phyloP scores from a whole-genome alignment of 305 asterid species.

The Coffea humblotiana region DNA sequence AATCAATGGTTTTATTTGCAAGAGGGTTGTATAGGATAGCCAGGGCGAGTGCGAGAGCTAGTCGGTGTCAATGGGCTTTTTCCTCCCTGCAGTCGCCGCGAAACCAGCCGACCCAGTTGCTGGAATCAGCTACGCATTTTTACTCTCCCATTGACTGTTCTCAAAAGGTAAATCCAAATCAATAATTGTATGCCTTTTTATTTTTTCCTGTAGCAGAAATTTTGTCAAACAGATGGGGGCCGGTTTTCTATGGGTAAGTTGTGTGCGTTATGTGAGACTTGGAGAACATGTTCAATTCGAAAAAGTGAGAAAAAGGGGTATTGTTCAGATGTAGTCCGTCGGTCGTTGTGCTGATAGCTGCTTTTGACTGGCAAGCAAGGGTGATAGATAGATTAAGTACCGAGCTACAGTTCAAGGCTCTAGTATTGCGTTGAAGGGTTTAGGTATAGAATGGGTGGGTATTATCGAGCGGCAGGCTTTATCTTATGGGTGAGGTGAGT shows the following conservation, averaged over 20 bases:
- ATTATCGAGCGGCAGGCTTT: neutral
- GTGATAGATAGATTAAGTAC: neutral
- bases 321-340: neutral
- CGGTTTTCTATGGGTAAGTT: neutral
- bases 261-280: neutral
- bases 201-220: neutral
- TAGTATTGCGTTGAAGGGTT: neutral
- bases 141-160: conserved; percentile 13
- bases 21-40: conserved; percentile 14
- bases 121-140: conserved; percentile 2
- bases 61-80: conserved; percentile 7
- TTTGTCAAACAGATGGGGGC: neutral
- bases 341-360: neutral
- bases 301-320: neutral
- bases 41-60: conserved; percentile 10
- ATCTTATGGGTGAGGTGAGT: neutral
- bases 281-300: neutral
- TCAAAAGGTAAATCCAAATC: conserved; percentile 10
- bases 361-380: neutral
- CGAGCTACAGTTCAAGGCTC: neutral
- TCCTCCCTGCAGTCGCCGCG: neutral
- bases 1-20: conserved; percentile 15
- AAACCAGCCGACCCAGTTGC: neutral
- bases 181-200: neutral
- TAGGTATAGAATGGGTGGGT: neutral